Base-by-base conservation (phyloP, 352 stramenopile genomes). In the Phytophthora brassicae region DNA sequence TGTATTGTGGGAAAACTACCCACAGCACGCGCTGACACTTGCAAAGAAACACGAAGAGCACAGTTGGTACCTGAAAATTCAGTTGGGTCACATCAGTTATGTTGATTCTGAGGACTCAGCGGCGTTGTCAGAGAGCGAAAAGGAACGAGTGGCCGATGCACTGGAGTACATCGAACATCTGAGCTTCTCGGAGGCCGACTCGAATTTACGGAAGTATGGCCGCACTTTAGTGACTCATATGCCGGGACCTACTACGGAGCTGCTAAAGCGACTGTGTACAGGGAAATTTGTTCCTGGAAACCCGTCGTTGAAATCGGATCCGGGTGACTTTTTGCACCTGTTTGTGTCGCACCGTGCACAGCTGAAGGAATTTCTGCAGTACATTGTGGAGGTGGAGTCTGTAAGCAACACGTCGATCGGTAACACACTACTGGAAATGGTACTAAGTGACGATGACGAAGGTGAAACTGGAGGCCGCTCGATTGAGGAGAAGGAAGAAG, bases 1-100 rank as follows among this genome's bases (percentile, higher is more conserved):
- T 12, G 92, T 98, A 29, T 50, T 98, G 49, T 95, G 90, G 72
- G 90, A 96, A 60, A 96, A 96, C 57, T 98, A 97, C 68, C 90
- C 79, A 19, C 86, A 94, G 38, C 89, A 97, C 56, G 94, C 89
- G 23, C 68, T 97, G 26, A 88, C 86, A 38, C 70, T 98, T 38
- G 91, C 90, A 20, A 94, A 88, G 58, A 97, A 96, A 66, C 81
- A 95, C 59, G 79, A 89, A 47, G 87, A 97, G 50, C 88, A 97
- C 68, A 94, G 81, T 43, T 96, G 87, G 84, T 98, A 97, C 63
- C 65, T 98, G 36, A 93, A 94, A 56, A 97, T 98, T 52, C 89
- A 97, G 58, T 74, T 98, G 8, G 91, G 96, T 41, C 86, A 89
- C 31, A 95, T 96, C 42, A 93, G 84, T 52, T 93, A 93, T 50